Evolutionary conservation across 2,329 filamentous ascomycete species (phyloP).

Genomic region (Apiospora malaysiana): DNA sequence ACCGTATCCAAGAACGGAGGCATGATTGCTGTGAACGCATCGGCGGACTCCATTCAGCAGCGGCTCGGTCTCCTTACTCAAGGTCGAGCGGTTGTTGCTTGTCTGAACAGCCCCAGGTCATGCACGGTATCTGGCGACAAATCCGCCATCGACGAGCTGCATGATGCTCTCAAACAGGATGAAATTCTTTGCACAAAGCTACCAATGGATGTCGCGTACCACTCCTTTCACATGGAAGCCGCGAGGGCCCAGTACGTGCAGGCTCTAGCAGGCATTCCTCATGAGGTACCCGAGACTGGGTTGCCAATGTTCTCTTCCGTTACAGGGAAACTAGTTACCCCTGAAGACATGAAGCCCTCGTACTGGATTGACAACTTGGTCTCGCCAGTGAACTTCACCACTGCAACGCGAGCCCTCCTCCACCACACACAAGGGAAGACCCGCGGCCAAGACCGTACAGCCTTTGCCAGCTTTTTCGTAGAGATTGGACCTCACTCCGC

Average conservation of each 20-base stretch:
- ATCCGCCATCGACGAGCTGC: conserved; percentile 34
- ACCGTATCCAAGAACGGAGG: conserved; percentile 40
- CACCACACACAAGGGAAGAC: conserved; percentile 9
- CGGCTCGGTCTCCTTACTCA: conserved; percentile 33
- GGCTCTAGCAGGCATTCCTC: background rate
- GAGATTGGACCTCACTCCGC: conserved; percentile 35
- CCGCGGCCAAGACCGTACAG: background rate
- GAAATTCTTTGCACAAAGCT: conserved; percentile 44
- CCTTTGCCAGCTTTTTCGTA: conserved; percentile 26
- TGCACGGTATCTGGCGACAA: conserved; percentile 50
- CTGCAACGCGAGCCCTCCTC: background rate
- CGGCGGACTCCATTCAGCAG: conserved; percentile 32
- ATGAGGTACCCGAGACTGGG: background rate
- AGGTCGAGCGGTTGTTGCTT: conserved; percentile 45
- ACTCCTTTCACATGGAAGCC: conserved; percentile 50
- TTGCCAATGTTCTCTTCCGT: background rate
- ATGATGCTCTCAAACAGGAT: conserved; percentile 39
- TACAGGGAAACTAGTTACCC: background rate
- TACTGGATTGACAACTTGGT: conserved; percentile 11
- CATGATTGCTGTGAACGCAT: conserved; percentile 50
- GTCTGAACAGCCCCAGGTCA: conserved; percentile 51
- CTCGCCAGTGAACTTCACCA: background rate
- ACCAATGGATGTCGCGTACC: conserved; percentile 48
- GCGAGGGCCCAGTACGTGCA: background rate
- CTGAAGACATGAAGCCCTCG: background rate